Conservation (phyloP, 768 basidiomycete species). For the Lactarius pseudohatsudake region DNA sequence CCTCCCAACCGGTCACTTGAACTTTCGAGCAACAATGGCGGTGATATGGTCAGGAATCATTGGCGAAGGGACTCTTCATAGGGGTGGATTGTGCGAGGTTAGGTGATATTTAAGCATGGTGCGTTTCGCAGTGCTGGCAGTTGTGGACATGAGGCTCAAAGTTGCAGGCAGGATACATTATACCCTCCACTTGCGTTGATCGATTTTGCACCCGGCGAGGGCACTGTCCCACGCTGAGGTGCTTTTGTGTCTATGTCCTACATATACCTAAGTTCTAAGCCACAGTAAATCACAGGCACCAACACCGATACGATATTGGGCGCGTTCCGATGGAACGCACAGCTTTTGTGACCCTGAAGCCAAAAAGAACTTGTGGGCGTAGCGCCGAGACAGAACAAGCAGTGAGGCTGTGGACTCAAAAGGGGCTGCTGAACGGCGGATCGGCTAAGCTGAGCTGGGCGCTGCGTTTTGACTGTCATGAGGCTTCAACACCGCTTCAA, state of each 20-base stretch:
- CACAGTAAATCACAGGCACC: slow-evolving; percentile 5
- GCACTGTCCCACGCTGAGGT: slow-evolving; percentile 1
- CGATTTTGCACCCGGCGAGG: background rate
- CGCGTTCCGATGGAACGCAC: background rate
- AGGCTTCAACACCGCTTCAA: slow-evolving; percentile 7
- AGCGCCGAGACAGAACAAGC: background rate
- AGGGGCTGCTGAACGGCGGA: background rate
- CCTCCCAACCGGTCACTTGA: background rate
- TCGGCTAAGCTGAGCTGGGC: background rate
- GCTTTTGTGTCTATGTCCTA: background rate
- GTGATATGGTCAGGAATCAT: background rate
- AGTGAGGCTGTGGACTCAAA: background rate
- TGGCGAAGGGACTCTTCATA: background rate
- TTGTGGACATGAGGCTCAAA: slow-evolving; percentile 6
- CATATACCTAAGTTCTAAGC: background rate
- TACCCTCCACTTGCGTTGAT: slow-evolving; percentile 4
- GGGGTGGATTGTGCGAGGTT: background rate
- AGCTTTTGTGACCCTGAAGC: background rate
- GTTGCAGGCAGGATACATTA: background rate
- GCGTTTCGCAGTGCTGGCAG: background rate
- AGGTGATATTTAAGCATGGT: background rate
- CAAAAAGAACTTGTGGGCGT: slow-evolving; percentile 3
- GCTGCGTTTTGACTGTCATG: slow-evolving; percentile 1
- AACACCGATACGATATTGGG: background rate
- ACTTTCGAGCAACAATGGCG: background rate